phyloP scores from a whole-genome alignment of 768 basidiomycete genomes.

The Fomitopsis pulvina region DNA sequence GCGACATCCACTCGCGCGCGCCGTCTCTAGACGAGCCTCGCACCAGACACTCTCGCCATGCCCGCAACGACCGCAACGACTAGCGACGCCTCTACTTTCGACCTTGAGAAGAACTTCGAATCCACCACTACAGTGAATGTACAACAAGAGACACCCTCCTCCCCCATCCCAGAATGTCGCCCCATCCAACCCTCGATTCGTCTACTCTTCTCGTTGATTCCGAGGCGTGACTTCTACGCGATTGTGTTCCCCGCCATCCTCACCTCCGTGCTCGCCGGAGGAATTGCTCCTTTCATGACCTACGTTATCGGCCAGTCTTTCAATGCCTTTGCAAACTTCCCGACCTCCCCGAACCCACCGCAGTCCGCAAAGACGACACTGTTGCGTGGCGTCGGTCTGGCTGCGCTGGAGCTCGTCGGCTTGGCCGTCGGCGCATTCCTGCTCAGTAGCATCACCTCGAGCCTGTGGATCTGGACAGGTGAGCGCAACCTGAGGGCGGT shows the following conservation, averaged over 20 bases:
- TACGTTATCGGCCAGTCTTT: slow-evolving; percentile 73
- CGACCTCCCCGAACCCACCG: slow-evolving; percentile 33
- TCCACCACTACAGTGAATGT: slow-evolving; percentile 15
- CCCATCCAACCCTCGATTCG: slow-evolving; percentile 45
- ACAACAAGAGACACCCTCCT: slow-evolving; percentile 18
- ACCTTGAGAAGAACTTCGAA: slow-evolving; percentile 12
- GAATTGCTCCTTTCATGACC: slow-evolving; percentile 84
- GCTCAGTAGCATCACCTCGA: slow-evolving; percentile 68
- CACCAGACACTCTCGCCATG: slow-evolving; percentile 17
- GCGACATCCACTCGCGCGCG: slow-evolving; percentile 12
- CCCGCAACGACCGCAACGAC: slow-evolving; percentile 17
- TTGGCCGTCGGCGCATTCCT: slow-evolving; percentile 61
- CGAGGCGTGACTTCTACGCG: slow-evolving; percentile 45
- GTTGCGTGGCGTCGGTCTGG: slow-evolving; percentile 48
- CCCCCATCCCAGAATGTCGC: slow-evolving; percentile 16
- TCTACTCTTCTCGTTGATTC: slow-evolving; percentile 62
- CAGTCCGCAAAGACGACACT: slow-evolving; percentile 43
- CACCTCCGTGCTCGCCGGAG: slow-evolving; percentile 57
- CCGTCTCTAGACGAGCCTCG: slow-evolving; percentile 20
- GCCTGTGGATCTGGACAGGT: slow-evolving; percentile 83
- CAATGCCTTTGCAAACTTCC: slow-evolving; percentile 59
- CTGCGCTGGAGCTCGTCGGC: slow-evolving; percentile 59
- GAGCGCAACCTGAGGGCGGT: slow-evolving; percentile 72
- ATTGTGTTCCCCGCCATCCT: slow-evolving; percentile 60
- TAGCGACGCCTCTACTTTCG: slow-evolving; percentile 14